Evolutionary conservation across 371 early-diverging fungal genomes (phyloP).

Genomic region (Rhizopus microsporus): DNA sequence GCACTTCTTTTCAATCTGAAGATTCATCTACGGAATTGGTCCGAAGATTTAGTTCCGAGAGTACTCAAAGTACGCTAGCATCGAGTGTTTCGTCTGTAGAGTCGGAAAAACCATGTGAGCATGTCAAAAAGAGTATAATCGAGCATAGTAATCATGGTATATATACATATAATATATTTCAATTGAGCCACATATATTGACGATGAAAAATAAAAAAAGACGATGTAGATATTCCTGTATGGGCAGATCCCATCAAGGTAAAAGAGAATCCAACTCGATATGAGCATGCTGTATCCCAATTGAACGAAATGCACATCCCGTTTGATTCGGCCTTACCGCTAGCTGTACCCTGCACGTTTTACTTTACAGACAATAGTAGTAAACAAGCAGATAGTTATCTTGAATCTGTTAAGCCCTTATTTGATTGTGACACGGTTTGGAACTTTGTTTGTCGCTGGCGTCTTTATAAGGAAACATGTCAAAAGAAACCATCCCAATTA

Average conservation of each 20-base stretch:
- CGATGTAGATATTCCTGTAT: constrained; percentile 24
- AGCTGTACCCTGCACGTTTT: constrained; percentile 30
- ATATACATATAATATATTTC: too few species aligned
- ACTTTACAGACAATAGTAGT: constrained; percentile 52
- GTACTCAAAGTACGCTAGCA: constrained; percentile 13
- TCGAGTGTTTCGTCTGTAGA: constrained; percentile 15
- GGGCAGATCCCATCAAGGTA: constrained; percentile 41
- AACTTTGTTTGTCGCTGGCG: constrained; percentile 60
- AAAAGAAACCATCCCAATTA: constrained; percentile 44
- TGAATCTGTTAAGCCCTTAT: constrained; percentile 47
- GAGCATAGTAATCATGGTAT: too few species aligned
- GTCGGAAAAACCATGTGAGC: background rate
- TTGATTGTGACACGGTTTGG: constrained; percentile 54
- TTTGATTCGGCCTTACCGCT: constrained; percentile 26
- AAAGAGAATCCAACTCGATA: constrained; percentile 37
- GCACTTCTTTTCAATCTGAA: constrained; percentile 22
- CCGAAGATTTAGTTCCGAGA: constrained; percentile 25
- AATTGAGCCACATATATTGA: too few species aligned
- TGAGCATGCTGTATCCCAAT: constrained; percentile 24
- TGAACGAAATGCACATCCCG: constrained; percentile 21
- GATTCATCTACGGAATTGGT: constrained; percentile 21
- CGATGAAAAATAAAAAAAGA: too few species aligned
- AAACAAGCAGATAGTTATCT: constrained; percentile 46
- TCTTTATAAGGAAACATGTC: constrained; percentile 32
- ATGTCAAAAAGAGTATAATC: background rate